These are phyloP conservation scores for Rhizophagus sp. DNA, from an alignment of 192 early-diverging fungal genomes.

Conservation along the genomic window DNA sequence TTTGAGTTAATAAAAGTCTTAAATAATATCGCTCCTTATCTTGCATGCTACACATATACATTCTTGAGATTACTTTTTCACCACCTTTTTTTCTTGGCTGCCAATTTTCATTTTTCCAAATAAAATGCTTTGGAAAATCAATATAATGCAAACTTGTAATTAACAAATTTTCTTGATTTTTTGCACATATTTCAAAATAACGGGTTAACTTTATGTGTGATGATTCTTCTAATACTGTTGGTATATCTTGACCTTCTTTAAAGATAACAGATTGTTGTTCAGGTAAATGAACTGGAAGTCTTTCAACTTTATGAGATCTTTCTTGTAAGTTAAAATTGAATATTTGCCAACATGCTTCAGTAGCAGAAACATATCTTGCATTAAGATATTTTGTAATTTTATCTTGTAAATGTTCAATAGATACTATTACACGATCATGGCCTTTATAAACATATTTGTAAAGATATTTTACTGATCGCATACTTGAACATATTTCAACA, in stretches of 20 bases:
- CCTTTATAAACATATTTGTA: slow-evolving; percentile 34
- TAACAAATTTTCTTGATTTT: not conserved
- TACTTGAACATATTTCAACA: slow-evolving; percentile 38
- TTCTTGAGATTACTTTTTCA: not conserved
- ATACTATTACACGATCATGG: slow-evolving; percentile 23
- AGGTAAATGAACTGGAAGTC: slow-evolving; percentile 32
- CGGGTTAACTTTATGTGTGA: slow-evolving; percentile 7
- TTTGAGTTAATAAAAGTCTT: slow-evolving; percentile 9
- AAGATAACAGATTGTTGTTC: slow-evolving; percentile 28
- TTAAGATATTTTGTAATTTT: slow-evolving; percentile 24
- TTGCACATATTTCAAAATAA: slow-evolving; percentile 21
- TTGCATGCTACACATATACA: slow-evolving; percentile 9
- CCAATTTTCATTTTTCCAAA: slow-evolving; percentile 4
- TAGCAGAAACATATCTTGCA: slow-evolving; percentile 37
- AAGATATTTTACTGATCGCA: slow-evolving; percentile 39
- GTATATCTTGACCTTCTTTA: not conserved
- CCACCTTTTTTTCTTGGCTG: not conserved
- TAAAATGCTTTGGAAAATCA: slow-evolving; percentile 15
- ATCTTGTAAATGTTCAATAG: not conserved
- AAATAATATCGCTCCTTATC: slow-evolving; percentile 33
- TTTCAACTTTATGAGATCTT: slow-evolving; percentile 30
- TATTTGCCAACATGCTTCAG: slow-evolving; percentile 38
- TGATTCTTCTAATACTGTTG: not conserved
- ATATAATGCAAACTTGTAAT: slow-evolving; percentile 13
- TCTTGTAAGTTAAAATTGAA: slow-evolving; percentile 35